Conservation (phyloP, 345 rosid species). For the Mercurialis annua region DNA sequence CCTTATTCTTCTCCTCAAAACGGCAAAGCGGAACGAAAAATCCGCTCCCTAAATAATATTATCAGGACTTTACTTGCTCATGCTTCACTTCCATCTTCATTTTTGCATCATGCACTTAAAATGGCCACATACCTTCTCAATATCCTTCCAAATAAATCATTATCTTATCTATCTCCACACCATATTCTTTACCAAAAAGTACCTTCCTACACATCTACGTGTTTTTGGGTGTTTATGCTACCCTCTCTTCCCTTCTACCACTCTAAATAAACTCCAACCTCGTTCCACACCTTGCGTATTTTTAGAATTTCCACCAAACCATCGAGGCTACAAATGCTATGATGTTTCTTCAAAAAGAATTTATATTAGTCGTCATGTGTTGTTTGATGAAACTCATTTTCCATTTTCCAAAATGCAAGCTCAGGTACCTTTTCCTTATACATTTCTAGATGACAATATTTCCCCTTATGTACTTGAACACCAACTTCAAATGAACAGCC, state of each 20-base stretch:
- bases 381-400: not conserved
- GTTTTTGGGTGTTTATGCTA: not conserved
- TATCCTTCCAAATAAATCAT: not conserved
- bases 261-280: not conserved
- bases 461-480: not conserved
- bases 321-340: not conserved
- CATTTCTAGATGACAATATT: not conserved
- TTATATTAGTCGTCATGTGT: not conserved
- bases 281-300: not conserved
- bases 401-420: not conserved
- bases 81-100: not conserved
- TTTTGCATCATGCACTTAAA: constrained; percentile 5
- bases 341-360: not conserved
- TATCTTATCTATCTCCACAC: not conserved
- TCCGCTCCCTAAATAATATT: not conserved
- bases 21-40: constrained; percentile 1
- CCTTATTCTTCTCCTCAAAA: constrained; percentile 3
- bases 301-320: not conserved
- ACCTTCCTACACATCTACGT: not conserved
- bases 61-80: not conserved
- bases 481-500: not conserved
- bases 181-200: not conserved
- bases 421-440: not conserved
- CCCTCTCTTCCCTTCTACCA: not conserved
- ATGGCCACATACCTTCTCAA: not conserved